Evolutionary conservation across 2,329 filamentous ascomycete genomes (phyloP), one percentile per base, ranked within the genome.

Genomic region (Pseudocercospora pini-densiflorae): DNA sequence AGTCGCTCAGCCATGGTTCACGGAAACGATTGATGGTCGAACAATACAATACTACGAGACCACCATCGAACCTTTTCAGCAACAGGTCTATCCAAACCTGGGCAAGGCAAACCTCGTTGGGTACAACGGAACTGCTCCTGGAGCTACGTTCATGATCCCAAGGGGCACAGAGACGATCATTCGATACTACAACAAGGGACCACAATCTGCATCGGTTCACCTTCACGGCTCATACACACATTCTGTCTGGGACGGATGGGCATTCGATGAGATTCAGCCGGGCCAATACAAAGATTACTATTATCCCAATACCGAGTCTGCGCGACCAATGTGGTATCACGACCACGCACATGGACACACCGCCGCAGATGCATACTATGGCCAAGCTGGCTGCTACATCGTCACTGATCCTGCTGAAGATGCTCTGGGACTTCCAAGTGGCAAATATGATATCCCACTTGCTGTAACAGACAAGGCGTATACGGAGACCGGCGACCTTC

Each of bases 261-360:
- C 85, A 1, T 81, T 82, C 54, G 86, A 88, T 67, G 77, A 80
- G n/a, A 83, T 84, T 0, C 57, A 76, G 0, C 81, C 82, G 0
- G 84, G 85, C 0, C 77, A 88, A 70, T 87, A 83, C 76, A 88
- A 89, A 74, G 87, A 88, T 67, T 88, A 89, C 74, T 89, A 88
- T 74, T 89, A 87, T 69, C 86, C 86, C 9, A 89, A 88, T 72
- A 77, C 74, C 14, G 83, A 88, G 72, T 80, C 79, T 45, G 84
- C 81, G 1, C 81, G 86, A 43, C 80, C 84, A 0, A 78, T 88
- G 31, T 89, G 87, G 87, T 88, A 88, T 69, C 86, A 88, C 70
- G 80, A 81, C 64, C 81, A 82, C 61, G 77, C 78, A 0, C 76
- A 79, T 61, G 75, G 72, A 36, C 68, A 77, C 62, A 88, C 86